These are phyloP conservation scores for Penicillium brasilianum DNA, from an alignment of 2,329 filamentous ascomycete species.

Conservation along the genomic window DNA sequence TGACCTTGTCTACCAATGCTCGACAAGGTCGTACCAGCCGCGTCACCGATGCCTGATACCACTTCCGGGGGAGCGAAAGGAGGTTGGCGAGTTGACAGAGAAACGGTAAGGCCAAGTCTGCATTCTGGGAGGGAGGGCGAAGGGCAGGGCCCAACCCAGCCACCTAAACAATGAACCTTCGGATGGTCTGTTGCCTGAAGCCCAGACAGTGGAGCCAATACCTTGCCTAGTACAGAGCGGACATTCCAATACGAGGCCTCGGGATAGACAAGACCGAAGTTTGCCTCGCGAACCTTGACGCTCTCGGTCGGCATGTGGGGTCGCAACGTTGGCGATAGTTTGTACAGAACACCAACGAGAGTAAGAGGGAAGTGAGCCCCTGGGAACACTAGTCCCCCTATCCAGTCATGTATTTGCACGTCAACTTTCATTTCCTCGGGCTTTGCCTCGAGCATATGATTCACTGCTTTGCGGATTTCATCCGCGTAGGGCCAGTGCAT, in stretches of 20 bases:
- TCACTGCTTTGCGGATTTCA: background rate
- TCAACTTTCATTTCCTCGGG: background rate
- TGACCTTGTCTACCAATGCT: background rate
- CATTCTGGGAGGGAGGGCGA: background rate
- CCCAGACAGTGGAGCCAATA: background rate
- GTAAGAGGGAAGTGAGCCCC: background rate
- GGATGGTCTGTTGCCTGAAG: background rate
- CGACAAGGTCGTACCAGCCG: background rate
- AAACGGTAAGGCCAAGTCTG: background rate
- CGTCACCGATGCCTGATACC: background rate
- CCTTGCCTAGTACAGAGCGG: conserved; percentile 3
- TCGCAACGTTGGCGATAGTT: background rate
- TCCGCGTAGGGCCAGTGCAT: conserved; percentile 7
- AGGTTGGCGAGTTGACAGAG: background rate
- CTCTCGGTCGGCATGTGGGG: background rate
- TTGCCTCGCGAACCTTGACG: background rate
- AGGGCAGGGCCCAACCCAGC: background rate
- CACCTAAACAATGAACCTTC: background rate
- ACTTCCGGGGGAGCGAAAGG: background rate
- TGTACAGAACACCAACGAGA: background rate
- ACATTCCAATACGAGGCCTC: conserved; percentile 5
- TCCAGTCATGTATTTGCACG: background rate
- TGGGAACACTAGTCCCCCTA: background rate
- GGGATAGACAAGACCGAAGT: conserved; percentile 1
- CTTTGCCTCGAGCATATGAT: background rate